A percentile compares a stretch with the other conserved stretches of the same genome.
These are phyloP conservation scores for Drosera capensis DNA, from an alignment of 148 eudicot species.

Conservation along the genomic window DNA sequence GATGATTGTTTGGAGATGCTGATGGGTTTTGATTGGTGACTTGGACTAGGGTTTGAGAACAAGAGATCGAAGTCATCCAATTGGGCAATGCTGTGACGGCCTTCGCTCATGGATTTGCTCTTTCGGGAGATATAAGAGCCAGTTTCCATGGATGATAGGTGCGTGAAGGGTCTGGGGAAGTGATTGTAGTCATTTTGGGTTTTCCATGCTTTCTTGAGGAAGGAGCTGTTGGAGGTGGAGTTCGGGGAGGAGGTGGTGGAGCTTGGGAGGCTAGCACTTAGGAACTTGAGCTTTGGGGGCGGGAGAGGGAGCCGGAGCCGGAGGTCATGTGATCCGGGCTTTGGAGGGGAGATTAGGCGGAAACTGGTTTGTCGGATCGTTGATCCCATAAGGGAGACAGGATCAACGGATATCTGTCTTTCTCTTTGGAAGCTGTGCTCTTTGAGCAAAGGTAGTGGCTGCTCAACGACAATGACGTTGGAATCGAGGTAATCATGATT, in stretches of 20 bases:
- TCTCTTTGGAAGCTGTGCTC: too few species aligned
- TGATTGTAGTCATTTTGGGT: background rate
- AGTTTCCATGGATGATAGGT: too few species aligned
- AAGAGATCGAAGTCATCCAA: background rate
- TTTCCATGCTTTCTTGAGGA: background rate
- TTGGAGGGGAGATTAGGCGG: background rate
- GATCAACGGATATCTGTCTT: too few species aligned
- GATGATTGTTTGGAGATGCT: background rate
- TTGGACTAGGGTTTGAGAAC: background rate
- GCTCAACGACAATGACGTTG: too few species aligned
- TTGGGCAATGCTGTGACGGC: background rate
- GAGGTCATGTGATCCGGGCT: background rate
- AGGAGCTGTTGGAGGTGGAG: background rate
- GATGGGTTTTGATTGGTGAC: background rate
- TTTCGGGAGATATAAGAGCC: background rate
- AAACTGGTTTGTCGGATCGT: background rate
- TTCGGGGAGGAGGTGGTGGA: background rate
- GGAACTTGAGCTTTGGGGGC: background rate
- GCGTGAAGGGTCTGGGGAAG: background rate
- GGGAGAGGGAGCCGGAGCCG: background rate
- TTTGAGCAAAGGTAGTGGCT: too few species aligned
- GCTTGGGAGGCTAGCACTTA: background rate
- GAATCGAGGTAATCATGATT: too few species aligned
- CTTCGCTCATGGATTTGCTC: background rate
- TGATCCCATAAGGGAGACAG: background rate